Evolutionary conservation across 2,329 filamentous ascomycete species (phyloP).

Genomic region (Ceratocystis eucalypticola): DNA sequence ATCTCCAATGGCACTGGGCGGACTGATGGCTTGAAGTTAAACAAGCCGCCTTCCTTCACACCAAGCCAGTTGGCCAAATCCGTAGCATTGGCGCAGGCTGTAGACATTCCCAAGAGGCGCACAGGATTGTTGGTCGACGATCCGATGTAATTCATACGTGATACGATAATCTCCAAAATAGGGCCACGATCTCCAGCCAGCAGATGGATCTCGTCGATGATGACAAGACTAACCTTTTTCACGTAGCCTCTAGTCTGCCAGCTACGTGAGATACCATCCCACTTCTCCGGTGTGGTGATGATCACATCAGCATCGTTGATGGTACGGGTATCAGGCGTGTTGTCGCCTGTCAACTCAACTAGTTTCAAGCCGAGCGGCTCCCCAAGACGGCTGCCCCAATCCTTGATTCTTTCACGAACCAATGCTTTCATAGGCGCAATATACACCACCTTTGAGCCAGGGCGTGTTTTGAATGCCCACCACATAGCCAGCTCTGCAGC

Average conservation of each 20-base stretch:
- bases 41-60: constrained; percentile 74
- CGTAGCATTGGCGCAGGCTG: constrained; percentile 87
- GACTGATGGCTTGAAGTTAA: constrained; percentile 96
- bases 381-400: constrained; percentile 77
- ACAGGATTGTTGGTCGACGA: constrained; percentile 83
- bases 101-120: constrained; percentile 94
- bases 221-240: constrained; percentile 83
- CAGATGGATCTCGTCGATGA: constrained; percentile 96
- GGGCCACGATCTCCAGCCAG: constrained; percentile 93
- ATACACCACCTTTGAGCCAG: constrained; percentile 94
- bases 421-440: constrained; percentile 99
- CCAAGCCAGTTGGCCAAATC: constrained; percentile 95
- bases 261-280: constrained; percentile 97
- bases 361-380: constrained; percentile 73
- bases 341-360: constrained; percentile 91
- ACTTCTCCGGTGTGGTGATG: constrained; percentile 98
- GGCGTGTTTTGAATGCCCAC: constrained; percentile 94
- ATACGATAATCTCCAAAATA: constrained; percentile 93
- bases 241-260: constrained; percentile 98
- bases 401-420: constrained; percentile 87
- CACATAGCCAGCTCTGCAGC: constrained; percentile 96
- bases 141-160: constrained; percentile 95
- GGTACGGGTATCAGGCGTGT: constrained; percentile 89
- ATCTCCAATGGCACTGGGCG: constrained; percentile 91
- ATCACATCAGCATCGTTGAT: constrained; percentile 96